These are phyloP conservation scores for Rubroshorea leprosula DNA, from an alignment of 345 rosid genomes.

Conservation along the genomic window DNA sequence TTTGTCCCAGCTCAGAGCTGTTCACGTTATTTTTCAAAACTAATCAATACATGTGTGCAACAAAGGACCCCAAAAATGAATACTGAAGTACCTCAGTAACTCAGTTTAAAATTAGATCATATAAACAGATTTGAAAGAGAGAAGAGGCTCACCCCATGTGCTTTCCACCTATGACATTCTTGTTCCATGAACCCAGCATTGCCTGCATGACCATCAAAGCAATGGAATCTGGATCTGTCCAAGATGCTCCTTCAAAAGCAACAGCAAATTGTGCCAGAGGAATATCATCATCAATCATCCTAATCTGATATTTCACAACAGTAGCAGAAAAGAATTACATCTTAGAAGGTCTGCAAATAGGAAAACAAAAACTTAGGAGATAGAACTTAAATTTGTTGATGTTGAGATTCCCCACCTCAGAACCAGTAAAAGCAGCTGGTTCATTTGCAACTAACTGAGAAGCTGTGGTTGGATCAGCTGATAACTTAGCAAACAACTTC, in stretches of 20 bases:
- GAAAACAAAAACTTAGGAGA: neutral
- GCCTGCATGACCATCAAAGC: slow-evolving; percentile 97
- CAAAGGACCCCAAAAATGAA: neutral
- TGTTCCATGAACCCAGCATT: slow-evolving; percentile 98
- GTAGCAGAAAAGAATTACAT: neutral
- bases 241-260: slow-evolving; percentile 94
- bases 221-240: slow-evolving; percentile 98
- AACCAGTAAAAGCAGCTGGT: slow-evolving; percentile 89
- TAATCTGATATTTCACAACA: slow-evolving; percentile 45
- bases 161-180: slow-evolving; percentile 83
- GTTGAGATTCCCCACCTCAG: slow-evolving; percentile 58
- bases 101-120: neutral
- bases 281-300: slow-evolving; percentile 84
- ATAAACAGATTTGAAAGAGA: neutral
- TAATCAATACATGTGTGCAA: slow-evolving; percentile 16
- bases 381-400: slow-evolving; percentile 1
- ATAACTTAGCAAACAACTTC: slow-evolving; percentile 72
- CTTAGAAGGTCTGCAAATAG: slow-evolving; percentile 3
- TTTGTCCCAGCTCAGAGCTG: slow-evolving; percentile 89
- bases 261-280: slow-evolving; percentile 99
- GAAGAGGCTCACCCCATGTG: slow-evolving; percentile 87
- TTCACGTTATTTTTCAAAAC: slow-evolving; percentile 14
- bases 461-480: slow-evolving; percentile 79
- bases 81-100: neutral
- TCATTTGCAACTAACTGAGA: slow-evolving; percentile 73